Base-by-base conservation (phyloP, 352 stramenopile genomes). In the Phytophthora pluvialis region DNA sequence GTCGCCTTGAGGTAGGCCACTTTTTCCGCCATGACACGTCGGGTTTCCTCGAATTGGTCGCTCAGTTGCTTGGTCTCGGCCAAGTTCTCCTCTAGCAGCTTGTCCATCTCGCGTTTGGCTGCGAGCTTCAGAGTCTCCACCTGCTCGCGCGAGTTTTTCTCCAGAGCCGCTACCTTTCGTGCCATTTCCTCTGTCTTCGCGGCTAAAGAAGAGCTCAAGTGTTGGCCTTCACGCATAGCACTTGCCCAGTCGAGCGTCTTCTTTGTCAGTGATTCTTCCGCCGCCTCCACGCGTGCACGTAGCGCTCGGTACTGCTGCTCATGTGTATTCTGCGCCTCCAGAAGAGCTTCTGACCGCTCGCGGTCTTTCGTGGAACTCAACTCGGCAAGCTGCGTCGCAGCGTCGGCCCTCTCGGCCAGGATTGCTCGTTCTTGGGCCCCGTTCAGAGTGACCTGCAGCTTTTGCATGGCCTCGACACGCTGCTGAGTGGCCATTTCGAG, bases 1-100 rank as follows among this genome's bases (percentile, higher is more conserved):
- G 70, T 62, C 5, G 63, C 62, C 38, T 85, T 73, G 1, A 94
- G 68, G n/a, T 67, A 47, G 2, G 50, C 35, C 8, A 83, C 71
- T 42, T 89, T 81, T n/a, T 86, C 83, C 0, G 66, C n/a, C 74
- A 93, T 81, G 2, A 86, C 50, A 4, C 56, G 67, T 11, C 69
- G 67, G 13, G 82, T 83, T 47, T 89, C 80, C 32, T 93, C 79
- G 45, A 94, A 94, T 52, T 91, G 74, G 11, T 89, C 81, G 59
- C 83, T 90, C 32, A 94, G 52, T 45, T 78, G 67, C 58, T 76
- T 77, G 5, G 75, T 93, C 61, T 94, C 83, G 2, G 64, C 48
- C 33, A 91, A 43, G 38, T 94, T 88, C 49, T 91, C 83, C 42
- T 91, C 80, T 35, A 93, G 44, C 2, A 90, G 49, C 0, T 71